These are phyloP conservation scores for Kandelia obovata DNA, from an alignment of 345 rosid genomes.

Conservation along the genomic window DNA sequence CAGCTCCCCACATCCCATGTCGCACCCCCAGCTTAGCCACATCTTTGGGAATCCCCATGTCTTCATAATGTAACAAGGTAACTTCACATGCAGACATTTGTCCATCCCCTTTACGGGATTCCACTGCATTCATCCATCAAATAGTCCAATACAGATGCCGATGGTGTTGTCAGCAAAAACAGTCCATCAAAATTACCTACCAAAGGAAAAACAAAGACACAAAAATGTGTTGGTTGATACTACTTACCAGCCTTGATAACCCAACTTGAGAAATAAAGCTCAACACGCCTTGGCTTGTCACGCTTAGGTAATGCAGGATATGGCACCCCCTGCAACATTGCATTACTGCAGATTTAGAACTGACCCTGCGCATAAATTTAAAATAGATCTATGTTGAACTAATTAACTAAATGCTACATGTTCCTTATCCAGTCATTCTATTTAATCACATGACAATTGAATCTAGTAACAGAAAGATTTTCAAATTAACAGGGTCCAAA, in stretches of 20 bases:
- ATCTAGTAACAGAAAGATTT: background rate
- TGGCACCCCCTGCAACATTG: conserved; percentile 57
- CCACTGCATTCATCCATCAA: conserved; percentile 49
- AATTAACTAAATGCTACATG: background rate
- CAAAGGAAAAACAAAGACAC: background rate
- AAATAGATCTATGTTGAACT: background rate
- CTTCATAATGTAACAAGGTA: conserved; percentile 78
- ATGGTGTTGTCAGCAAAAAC: background rate
- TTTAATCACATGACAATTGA: background rate
- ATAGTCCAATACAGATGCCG: background rate
- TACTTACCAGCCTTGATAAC: conserved; percentile 71
- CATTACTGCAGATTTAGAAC: conserved; percentile 3
- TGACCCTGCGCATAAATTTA: too few species aligned
- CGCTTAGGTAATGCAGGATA: conserved; percentile 58
- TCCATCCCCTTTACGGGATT: conserved; percentile 85
- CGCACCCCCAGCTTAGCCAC: conserved; percentile 92
- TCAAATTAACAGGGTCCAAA: background rate
- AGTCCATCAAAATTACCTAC: background rate
- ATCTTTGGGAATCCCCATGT: conserved; percentile 98
- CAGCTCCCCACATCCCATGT: conserved; percentile 98
- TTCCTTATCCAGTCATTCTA: background rate
- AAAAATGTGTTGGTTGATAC: background rate
- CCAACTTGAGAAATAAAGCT: conserved; percentile 91
- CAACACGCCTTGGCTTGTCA: conserved; percentile 92
- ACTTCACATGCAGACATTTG: conserved; percentile 82